Conservation (phyloP, 176 grass and related monocot species). For the Paspalum vaginatum region DNA sequence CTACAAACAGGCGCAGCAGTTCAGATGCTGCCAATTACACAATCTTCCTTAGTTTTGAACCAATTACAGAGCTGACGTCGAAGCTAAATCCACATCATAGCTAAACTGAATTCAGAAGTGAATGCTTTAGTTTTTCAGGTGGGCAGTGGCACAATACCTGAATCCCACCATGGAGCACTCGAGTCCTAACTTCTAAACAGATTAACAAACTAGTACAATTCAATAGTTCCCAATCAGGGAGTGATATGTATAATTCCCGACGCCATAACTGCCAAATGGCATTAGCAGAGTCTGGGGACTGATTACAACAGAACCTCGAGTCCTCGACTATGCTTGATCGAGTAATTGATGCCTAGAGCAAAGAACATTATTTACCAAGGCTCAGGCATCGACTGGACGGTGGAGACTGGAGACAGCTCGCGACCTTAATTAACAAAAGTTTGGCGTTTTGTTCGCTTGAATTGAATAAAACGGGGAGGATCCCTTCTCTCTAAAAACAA, state of each 20-base stretch:
- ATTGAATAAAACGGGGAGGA: no score
- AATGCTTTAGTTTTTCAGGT: neutral
- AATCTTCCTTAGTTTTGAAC: neutral
- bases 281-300: neutral
- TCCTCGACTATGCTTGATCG: neutral
- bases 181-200: neutral
- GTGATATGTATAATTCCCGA: no score
- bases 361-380: neutral
- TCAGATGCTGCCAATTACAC: neutral
- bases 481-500: no score
- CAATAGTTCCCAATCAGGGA: no score
- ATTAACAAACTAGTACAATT: no score
- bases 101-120: neutral
- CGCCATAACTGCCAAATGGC: no score
- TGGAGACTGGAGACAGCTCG: neutral
- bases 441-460: no score
- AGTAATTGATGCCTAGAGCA: neutral
- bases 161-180: neutral
- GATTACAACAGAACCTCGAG: neutral
- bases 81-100: neutral
- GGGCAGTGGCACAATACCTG: neutral
- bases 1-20: neutral
- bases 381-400: neutral
- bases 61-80: neutral
- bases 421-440: no score